Conservation (phyloP, 2,329 filamentous ascomycete genomes). For the Penicillium freii region DNA sequence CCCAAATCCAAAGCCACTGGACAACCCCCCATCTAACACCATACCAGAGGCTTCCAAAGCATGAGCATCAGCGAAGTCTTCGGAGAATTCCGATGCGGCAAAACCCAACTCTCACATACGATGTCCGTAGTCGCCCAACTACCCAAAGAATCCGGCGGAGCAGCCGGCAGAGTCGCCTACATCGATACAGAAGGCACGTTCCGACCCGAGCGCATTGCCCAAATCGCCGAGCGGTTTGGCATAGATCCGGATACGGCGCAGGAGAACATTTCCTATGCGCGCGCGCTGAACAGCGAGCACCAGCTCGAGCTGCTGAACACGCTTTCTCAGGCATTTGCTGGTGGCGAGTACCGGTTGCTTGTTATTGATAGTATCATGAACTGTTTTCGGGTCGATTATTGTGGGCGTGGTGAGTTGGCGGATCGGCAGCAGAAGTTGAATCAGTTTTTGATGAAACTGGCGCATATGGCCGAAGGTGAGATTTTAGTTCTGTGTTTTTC, state of each 20-base stretch:
- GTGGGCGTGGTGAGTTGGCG: slow-evolving; percentile 64
- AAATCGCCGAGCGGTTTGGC: slow-evolving; percentile 66
- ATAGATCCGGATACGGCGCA: slow-evolving; percentile 58
- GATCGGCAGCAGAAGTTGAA: slow-evolving; percentile 68
- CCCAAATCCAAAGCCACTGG: background rate
- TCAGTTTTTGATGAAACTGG: slow-evolving; percentile 62
- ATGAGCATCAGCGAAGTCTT: slow-evolving; percentile 63
- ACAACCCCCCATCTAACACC: background rate
- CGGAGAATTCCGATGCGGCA: slow-evolving; percentile 56
- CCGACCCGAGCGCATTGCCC: slow-evolving; percentile 63
- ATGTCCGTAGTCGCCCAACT: slow-evolving; percentile 64
- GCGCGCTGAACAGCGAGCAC: slow-evolving; percentile 65
- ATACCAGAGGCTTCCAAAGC: slow-evolving; percentile 63
- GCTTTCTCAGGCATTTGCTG: slow-evolving; percentile 60
- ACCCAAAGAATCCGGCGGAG: slow-evolving; percentile 59
- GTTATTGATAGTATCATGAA: slow-evolving; percentile 71
- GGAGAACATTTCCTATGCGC: slow-evolving; percentile 66
- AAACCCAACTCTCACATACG: slow-evolving; percentile 68
- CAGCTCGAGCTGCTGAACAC: slow-evolving; percentile 63
- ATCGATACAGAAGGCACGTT: slow-evolving; percentile 68
- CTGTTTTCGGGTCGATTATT: slow-evolving; percentile 66
- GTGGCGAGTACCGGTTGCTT: slow-evolving; percentile 63
- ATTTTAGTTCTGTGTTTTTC: background rate
- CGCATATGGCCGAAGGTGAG: slow-evolving; percentile 62
- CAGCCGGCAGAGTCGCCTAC: slow-evolving; percentile 67